phyloP scores from a whole-genome alignment of 495 filamentous ascomycete genomes.

The Podospora comata region DNA sequence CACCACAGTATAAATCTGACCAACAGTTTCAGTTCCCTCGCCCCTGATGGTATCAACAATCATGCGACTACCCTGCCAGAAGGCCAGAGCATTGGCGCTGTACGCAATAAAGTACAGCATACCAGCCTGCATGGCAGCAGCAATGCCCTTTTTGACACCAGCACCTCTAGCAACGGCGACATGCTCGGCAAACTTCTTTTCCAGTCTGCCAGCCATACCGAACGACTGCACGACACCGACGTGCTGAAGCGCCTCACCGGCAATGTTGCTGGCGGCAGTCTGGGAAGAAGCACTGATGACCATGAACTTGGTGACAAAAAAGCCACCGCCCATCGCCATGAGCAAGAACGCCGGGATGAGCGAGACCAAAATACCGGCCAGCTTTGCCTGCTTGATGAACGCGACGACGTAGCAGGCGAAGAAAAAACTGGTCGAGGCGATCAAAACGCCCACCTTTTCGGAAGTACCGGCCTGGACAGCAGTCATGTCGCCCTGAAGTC shows the following conservation, averaged over 20 bases:
- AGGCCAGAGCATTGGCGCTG: slow-evolving; percentile 82
- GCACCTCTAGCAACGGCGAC: slow-evolving; percentile 47
- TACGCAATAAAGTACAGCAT: slow-evolving; percentile 73
- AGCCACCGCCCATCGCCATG: slow-evolving; percentile 60
- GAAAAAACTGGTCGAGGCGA: slow-evolving; percentile 59
- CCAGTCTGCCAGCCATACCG: slow-evolving; percentile 43
- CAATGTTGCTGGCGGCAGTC: slow-evolving; percentile 41
- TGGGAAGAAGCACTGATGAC: slow-evolving; percentile 49
- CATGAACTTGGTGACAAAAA: slow-evolving; percentile 59
- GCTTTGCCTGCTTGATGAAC: slow-evolving; percentile 55
- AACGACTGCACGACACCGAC: slow-evolving; percentile 52
- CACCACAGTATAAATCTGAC: slow-evolving; percentile 32
- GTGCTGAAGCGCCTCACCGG: slow-evolving; percentile 45
- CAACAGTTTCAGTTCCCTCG: slow-evolving; percentile 25
- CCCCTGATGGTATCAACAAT: slow-evolving; percentile 59
- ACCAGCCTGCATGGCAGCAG: slow-evolving; percentile 61
- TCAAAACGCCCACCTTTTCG: slow-evolving; percentile 63
- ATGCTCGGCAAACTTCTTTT: slow-evolving; percentile 51
- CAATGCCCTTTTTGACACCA: slow-evolving; percentile 57
- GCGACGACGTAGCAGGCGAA: slow-evolving; percentile 61
- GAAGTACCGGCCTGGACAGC: slow-evolving; percentile 60
- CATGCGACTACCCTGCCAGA: slow-evolving; percentile 86
- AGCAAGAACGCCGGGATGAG: slow-evolving; percentile 63
- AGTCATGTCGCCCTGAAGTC: slow-evolving; percentile 59
- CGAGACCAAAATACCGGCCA: slow-evolving; percentile 55